These are phyloP conservation scores for Gelatoporia subvermispora DNA, from an alignment of 768 basidiomycete genomes.

Conservation along the genomic window DNA sequence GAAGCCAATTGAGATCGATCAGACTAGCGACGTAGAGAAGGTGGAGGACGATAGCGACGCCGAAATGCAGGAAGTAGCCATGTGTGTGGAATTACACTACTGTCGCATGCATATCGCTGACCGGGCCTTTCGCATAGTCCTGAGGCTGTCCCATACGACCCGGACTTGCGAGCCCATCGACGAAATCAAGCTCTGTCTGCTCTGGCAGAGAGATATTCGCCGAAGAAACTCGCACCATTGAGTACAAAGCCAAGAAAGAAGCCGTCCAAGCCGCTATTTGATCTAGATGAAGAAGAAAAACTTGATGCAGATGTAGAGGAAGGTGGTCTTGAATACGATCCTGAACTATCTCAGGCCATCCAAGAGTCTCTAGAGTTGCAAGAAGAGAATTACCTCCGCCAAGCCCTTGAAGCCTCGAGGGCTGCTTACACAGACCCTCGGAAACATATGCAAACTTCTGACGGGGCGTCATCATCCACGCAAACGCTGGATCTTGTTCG, in stretches of 20 bases:
- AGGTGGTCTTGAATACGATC: slow-evolving; percentile 45
- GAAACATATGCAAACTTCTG: not conserved
- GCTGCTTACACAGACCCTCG: not conserved
- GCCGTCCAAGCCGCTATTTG: slow-evolving; percentile 49
- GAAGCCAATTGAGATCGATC: slow-evolving; percentile 85
- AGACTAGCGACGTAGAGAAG: slow-evolving; percentile 37
- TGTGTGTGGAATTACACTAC: slow-evolving; percentile 40
- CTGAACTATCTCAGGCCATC: slow-evolving; percentile 53
- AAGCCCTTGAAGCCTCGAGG: slow-evolving; percentile 27
- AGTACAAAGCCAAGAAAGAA: slow-evolving; percentile 29
- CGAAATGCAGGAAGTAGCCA: slow-evolving; percentile 80
- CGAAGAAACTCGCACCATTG: slow-evolving; percentile 30
- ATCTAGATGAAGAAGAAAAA: slow-evolving; percentile 42
- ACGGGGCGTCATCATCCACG: slow-evolving; percentile 14
- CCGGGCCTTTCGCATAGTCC: slow-evolving; percentile 13
- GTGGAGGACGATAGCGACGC: slow-evolving; percentile 38
- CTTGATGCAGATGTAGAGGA: too few relatives aligned
- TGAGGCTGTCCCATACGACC: slow-evolving; percentile 35
- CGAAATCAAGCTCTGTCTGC: slow-evolving; percentile 58
- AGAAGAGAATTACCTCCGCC: slow-evolving; percentile 24
- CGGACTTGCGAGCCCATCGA: slow-evolving; percentile 60
- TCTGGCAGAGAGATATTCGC: slow-evolving; percentile 44
- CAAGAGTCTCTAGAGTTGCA: slow-evolving; percentile 51
- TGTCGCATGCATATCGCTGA: slow-evolving; percentile 10
- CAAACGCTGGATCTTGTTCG: slow-evolving; percentile 2